Base-by-base conservation (phyloP, 768 basidiomycete species). In the Kwoniella sp. region DNA sequence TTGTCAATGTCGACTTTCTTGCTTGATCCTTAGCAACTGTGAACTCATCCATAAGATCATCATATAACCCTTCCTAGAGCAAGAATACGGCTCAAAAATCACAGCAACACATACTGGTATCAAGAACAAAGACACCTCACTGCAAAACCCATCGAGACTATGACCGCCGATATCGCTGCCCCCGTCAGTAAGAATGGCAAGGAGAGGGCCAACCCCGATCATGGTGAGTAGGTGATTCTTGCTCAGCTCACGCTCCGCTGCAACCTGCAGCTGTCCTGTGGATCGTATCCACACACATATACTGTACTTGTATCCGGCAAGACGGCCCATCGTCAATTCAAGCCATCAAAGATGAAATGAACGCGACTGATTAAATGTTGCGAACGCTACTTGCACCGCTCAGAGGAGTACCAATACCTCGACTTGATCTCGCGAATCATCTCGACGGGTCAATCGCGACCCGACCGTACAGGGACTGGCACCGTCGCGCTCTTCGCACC, bases 381-480 rank as follows among this genome's bases (percentile, higher is more conserved):
- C 29, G 58, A 30, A 25, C 47, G n/a, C n/a, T n/a, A n/a, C 34
- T 34, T 34, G 34, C 34, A 17, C 41, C 15, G 9, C n/a, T 51
- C 61, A 77, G 93, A 96, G 73, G 95, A 99, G 80, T 74, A 86
- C 50, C 94, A 97, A 80, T 98, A 99, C 78, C 87, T 96, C 47
- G 79, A 85, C 63, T 88, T 99, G 72, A 90, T 97, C 62, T 82
- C 86, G 61, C 85, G 84, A 67, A 89, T 94, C 67, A 84, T 97
- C 47, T 84, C 86, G 45, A 84, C 84, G 0, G 95, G 95, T 12
- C 91, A 91, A 63, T 68, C 81, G 11, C 88, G 95, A 31, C 87
- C 90, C 61, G 95, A 99, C 77, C 88, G 95, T 55, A 99, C 95
- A 0, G 95, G 95, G 20, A 97, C 95, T 0, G 95, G 95, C 59